Percentiles rank a stretch among this genome's conserved stretches.
phyloP scores from a whole-genome alignment of 768 basidiomycete species.

The Leccinum boreale region DNA sequence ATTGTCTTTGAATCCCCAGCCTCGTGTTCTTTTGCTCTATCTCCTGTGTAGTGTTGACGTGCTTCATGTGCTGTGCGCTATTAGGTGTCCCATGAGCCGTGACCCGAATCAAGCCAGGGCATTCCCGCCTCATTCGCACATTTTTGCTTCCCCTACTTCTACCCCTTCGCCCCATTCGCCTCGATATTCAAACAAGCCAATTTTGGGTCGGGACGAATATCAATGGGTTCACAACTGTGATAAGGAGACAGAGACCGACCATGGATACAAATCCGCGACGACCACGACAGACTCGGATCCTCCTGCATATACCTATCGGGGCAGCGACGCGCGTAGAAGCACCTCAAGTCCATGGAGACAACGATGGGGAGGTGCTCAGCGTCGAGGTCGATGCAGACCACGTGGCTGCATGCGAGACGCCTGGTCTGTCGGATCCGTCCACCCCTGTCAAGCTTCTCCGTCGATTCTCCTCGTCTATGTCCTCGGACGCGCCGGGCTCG shows the following conservation, averaged over 20 bases:
- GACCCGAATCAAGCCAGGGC: slow-evolving; percentile 11
- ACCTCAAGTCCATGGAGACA: slow-evolving; percentile 12
- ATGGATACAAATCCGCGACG: no score
- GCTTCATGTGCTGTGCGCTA: neutral
- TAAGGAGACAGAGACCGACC: no score
- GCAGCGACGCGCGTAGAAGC: neutral
- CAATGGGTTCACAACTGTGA: no score
- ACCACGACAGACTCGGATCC: no score
- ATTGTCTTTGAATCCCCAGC: neutral
- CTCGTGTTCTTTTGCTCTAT: neutral
- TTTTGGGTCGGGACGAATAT: no score
- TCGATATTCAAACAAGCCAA: no score
- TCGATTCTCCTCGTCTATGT: slow-evolving; percentile 8
- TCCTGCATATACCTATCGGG: no score
- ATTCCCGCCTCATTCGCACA: neutral
- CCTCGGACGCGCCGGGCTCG: neutral
- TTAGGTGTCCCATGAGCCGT: slow-evolving; percentile 12
- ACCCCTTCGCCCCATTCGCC: no score
- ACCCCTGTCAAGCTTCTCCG: slow-evolving; percentile 15
- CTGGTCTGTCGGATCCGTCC: slow-evolving; percentile 11
- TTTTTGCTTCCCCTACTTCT: no score
- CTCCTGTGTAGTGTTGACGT: slow-evolving; percentile 7
- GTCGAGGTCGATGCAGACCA: slow-evolving; percentile 7
- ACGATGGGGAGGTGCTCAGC: slow-evolving; percentile 4
- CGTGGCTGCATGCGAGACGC: neutral